phyloP scores from a whole-genome alignment of 148 eudicot species.

The Simmondsia chinensis region DNA sequence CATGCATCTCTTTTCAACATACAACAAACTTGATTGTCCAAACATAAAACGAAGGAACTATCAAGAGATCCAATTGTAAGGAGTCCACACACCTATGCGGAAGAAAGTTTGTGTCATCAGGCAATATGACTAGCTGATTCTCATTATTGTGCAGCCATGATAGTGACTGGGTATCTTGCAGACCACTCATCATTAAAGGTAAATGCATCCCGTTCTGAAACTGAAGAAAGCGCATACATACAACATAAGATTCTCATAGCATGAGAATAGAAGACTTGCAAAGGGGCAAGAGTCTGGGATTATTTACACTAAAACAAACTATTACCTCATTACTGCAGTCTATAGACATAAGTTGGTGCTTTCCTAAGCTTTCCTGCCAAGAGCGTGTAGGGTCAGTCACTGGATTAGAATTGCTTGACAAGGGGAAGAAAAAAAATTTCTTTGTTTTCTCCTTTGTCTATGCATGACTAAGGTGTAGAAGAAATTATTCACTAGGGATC shows the following conservation, averaged over 20 bases:
- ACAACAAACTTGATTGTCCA: no score
- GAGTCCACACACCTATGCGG: slow-evolving; percentile 56
- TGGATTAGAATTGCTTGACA: neutral
- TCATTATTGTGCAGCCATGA: slow-evolving; percentile 65
- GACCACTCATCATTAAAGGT: slow-evolving; percentile 46
- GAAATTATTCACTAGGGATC: no score
- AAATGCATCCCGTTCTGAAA: slow-evolving; percentile 59
- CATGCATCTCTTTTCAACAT: no score
- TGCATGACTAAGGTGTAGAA: no score
- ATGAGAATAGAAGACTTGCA: neutral
- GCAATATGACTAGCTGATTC: slow-evolving; percentile 42
- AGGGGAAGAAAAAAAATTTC: no score
- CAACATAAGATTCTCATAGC: neutral
- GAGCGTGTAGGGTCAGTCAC: neutral
- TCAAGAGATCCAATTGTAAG: neutral
- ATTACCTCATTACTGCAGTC: slow-evolving; percentile 70
- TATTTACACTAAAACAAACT: neutral
- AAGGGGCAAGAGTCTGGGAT: slow-evolving; percentile 2
- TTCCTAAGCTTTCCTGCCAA: slow-evolving; percentile 48
- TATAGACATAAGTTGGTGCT: slow-evolving; percentile 46
- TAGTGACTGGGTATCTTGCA: slow-evolving; percentile 45
- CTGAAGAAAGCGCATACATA: slow-evolving; percentile 27
- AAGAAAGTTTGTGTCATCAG: slow-evolving; percentile 49
- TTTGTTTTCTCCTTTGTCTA: no score
- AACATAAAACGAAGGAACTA: neutral